Conservation (phyloP, 495 filamentous ascomycete genomes). For the Hypoxylon trugodes region DNA sequence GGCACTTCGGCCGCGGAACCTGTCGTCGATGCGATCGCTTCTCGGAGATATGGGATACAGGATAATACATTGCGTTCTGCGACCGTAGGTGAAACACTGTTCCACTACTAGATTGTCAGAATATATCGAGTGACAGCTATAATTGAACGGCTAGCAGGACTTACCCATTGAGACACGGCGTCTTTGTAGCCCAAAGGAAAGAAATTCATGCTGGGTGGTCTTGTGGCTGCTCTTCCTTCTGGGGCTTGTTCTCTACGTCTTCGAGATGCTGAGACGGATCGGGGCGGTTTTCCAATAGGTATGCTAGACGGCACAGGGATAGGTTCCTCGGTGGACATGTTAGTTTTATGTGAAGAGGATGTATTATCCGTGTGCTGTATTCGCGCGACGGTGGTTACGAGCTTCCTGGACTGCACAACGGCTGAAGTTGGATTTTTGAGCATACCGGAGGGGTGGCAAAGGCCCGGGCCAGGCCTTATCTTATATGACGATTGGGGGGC, state of each 20-base stretch:
- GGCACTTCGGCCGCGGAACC: constrained; percentile 34
- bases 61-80: constrained; percentile 92
- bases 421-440: constrained; percentile 41
- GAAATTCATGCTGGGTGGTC: constrained; percentile 48
- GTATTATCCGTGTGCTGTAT: constrained; percentile 29
- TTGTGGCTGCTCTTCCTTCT: constrained; percentile 8
- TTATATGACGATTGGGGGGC: constrained; percentile 35
- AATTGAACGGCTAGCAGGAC: constrained; percentile 37
- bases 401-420: constrained; percentile 42
- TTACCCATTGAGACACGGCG: constrained; percentile 90
- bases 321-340: constrained; percentile 23
- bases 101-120: constrained; percentile 68
- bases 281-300: constrained; percentile 22
- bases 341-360: constrained; percentile 14
- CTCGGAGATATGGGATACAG: constrained; percentile 83
- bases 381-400: constrained; percentile 41
- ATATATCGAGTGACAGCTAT: background rate
- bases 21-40: constrained; percentile 62
- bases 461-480: constrained; percentile 28
- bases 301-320: constrained; percentile 24
- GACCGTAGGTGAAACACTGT: constrained; percentile 76
- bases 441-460: constrained; percentile 44
- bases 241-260: constrained; percentile 24
- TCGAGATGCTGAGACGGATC: constrained; percentile 17
- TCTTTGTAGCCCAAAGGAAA: constrained; percentile 94